Percentiles rank a stretch among this genome's conserved stretches.
phyloP scores from a whole-genome alignment of 805 yeast genomes.

The Hanseniaspora vineae region DNA sequence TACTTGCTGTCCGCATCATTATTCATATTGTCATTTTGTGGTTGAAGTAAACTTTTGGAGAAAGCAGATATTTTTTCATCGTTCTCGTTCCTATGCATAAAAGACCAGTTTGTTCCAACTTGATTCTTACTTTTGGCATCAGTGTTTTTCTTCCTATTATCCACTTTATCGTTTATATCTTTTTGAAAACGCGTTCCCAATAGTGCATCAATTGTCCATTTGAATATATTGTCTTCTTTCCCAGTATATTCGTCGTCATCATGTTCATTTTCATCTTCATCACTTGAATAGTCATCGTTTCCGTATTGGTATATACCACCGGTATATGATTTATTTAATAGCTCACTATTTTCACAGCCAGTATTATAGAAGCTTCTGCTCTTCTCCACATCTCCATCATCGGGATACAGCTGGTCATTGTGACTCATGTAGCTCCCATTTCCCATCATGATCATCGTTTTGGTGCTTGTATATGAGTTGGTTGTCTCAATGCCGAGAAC shows the following conservation, averaged over 20 bases:
- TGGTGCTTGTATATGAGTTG: no score
- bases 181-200: conserved; percentile 17
- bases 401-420: no score
- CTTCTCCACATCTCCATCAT: neutral
- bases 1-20: no score
- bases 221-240: conserved; percentile 11
- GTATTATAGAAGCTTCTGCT: neutral
- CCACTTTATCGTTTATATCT: conserved; percentile 10
- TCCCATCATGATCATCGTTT: no score
- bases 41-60: no score
- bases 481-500: no score
- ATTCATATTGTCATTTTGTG: no score
- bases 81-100: no score
- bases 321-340: neutral
- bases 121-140: neutral
- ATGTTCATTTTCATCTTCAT: conserved; percentile 2
- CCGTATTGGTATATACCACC: neutral
- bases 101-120: no score
- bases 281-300: neutral
- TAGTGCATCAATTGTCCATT: conserved; percentile 23
- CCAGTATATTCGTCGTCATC: neutral
- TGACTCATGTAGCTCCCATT: no score
- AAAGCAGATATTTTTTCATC: no score
- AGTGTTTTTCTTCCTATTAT: neutral
- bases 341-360: neutral